Base-by-base conservation (phyloP, 164 flowering plant species). In the Kalanchoe fedtschenkoi region DNA sequence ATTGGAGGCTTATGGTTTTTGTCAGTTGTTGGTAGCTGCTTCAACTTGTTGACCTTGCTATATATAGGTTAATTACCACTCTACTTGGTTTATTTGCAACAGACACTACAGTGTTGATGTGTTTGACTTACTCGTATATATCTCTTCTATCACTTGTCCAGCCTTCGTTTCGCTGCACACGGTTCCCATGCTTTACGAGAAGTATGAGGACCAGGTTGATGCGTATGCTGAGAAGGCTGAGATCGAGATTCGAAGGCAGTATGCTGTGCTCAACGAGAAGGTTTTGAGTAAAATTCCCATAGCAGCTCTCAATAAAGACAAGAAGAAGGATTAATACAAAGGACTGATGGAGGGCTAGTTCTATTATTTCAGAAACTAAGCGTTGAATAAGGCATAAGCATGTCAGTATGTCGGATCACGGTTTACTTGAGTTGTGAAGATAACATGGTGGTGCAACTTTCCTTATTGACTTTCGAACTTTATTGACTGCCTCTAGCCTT, bases 201-300 rank as follows among this genome's bases (percentile, higher is more conserved):
- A 85, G 54, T 78, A 89, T 34, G 97, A 89, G 68, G 89, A 87
- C 67, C 72, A 80, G 53, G 80, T 91, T 11, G 96, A 91, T 62
- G 34, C 77, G 21, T 76, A 74, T 58, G 86, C 78, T 8, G 92
- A 91, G 80, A 91, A 84, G 69, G 96, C 84, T 2, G 51, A 66
- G 70, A 55, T 70, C 13, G 92, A 84, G 80, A 47, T 89, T 39
- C 83, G 80, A 71, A 89, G 81, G 77, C 95, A 85, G 28, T 91
- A 89, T 67, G 82, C 85, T 15, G 85, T 85, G 34, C 69, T 88
- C 37, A 80, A 85, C 63, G 90, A 63, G n/a, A 85, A 83, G 79
- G 88, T 85, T 11, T 66, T 88, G 55, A 77, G 81, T 62, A 82
- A 86, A 75, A 75, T 83, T 13, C 91, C 93, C 2, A 77, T 29